phyloP scores from a whole-genome alignment of 345 rosid genomes.

The Geranium brycei region DNA sequence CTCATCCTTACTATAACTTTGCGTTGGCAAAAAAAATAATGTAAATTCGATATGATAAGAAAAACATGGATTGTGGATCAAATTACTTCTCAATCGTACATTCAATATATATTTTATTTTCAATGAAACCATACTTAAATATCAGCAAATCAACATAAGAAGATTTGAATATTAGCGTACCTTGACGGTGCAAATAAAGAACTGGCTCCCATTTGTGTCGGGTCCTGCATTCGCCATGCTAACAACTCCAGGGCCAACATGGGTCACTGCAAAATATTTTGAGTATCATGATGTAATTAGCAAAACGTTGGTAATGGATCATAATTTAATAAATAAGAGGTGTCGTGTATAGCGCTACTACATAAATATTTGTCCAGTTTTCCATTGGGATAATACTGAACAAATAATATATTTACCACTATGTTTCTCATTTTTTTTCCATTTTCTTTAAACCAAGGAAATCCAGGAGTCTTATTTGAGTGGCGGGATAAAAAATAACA shows the following conservation, averaged over 20 bases:
- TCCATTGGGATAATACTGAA: not conserved
- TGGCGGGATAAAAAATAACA: not conserved
- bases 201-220: slow-evolving; percentile 95
- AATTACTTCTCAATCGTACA: not conserved
- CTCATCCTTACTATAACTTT: not conserved
- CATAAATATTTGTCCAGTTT: not conserved
- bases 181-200: slow-evolving; percentile 95
- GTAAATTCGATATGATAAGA: not conserved
- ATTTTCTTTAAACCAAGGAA: not conserved
- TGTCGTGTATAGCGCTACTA: not conserved
- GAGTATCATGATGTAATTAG: slow-evolving; percentile 3
- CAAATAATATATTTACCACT: not conserved
- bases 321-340: no score
- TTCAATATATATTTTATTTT: no score
- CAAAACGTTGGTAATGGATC: not conserved
- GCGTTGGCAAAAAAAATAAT: not conserved
- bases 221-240: slow-evolving; percentile 99
- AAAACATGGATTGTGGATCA: not conserved
- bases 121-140: not conserved
- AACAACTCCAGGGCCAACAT: slow-evolving; percentile 80
- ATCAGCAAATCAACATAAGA: not conserved
- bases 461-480: not conserved
- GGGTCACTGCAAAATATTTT: slow-evolving; percentile 54
- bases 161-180: slow-evolving; percentile 22
- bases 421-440: not conserved